phyloP scores from a whole-genome alignment of 2,329 filamentous ascomycete genomes.

The Calonectria ilicicola region DNA sequence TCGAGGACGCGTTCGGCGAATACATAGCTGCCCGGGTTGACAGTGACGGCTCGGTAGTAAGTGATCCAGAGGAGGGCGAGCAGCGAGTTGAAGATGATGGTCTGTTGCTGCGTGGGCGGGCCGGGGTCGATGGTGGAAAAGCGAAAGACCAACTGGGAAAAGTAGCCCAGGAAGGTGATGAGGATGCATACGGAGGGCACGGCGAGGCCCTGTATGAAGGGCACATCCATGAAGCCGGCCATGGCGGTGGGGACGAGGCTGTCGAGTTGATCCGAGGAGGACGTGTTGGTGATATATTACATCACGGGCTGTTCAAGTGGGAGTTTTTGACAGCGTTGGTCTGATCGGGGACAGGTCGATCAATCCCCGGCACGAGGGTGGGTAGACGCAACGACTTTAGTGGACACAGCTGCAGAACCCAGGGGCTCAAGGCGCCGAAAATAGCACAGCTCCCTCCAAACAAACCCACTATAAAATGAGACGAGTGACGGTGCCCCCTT shows the following conservation, averaged over 20 bases:
- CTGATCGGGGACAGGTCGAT: neutral
- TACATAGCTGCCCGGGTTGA: constrained; percentile 68
- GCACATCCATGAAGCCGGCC: constrained; percentile 57
- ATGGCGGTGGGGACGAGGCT: constrained; percentile 40
- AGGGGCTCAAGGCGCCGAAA: constrained; percentile 1
- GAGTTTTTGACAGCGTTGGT: neutral
- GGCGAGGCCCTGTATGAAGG: constrained; percentile 66
- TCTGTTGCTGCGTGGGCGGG: constrained; percentile 68
- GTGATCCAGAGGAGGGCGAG: constrained; percentile 75
- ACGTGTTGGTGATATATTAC: neutral
- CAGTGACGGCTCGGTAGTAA: constrained; percentile 72
- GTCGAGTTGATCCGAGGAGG: neutral
- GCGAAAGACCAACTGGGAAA: constrained; percentile 78
- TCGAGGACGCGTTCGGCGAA: constrained; percentile 55
- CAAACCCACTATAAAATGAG: neutral
- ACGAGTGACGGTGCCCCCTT: neutral
- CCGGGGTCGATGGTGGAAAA: constrained; percentile 68
- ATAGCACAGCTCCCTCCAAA: constrained; percentile 5
- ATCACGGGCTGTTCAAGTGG: constrained; percentile 3
- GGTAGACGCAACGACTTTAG: neutral
- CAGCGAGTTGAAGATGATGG: constrained; percentile 74
- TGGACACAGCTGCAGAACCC: neutral
- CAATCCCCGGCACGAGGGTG: constrained; percentile 12
- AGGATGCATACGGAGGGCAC: constrained; percentile 76
- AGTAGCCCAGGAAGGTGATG: constrained; percentile 77